These are phyloP conservation scores for Penicillium macrosclerotiorum DNA, from an alignment of 495 filamentous ascomycete genomes.

Conservation along the genomic window DNA sequence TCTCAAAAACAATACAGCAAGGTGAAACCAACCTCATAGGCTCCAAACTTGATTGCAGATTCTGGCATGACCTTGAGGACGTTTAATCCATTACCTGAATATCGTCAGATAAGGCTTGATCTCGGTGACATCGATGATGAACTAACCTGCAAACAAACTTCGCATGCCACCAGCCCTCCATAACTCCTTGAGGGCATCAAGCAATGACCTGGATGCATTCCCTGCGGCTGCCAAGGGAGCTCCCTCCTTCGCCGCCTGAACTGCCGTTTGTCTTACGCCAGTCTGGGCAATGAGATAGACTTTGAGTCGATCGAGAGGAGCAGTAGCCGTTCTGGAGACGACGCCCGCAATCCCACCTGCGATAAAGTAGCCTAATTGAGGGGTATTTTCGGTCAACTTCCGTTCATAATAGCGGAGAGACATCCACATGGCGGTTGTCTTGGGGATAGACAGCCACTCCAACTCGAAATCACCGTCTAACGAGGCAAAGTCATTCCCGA, in stretches of 20 bases:
- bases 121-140: background rate
- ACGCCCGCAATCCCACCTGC: conserved; percentile 91
- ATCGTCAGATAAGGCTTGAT: conserved; percentile 10
- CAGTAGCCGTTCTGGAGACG: conserved; percentile 88
- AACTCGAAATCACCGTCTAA: conserved; percentile 41
- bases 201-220: conserved; percentile 63
- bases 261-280: conserved; percentile 54
- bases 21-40: conserved; percentile 66
- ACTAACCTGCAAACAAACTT: conserved; percentile 90
- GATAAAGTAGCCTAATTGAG: conserved; percentile 90
- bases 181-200: conserved; percentile 68
- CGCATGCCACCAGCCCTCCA: conserved; percentile 87
- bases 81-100: conserved; percentile 88
- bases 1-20: background rate
- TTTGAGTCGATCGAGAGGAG: conserved; percentile 93
- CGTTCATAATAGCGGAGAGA: conserved; percentile 50
- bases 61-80: conserved; percentile 98
- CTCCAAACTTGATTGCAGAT: conserved; percentile 95
- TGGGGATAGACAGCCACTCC: conserved; percentile 46
- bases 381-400: conserved; percentile 63
- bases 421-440: conserved; percentile 48
- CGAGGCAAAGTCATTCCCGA: conserved; percentile 29
- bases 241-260: conserved; percentile 69
- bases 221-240: conserved; percentile 64
- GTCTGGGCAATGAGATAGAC: conserved; percentile 96